Evolutionary conservation across 2,329 filamentous ascomycete genomes (phyloP).

Genomic region (Curvularia spicifera): DNA sequence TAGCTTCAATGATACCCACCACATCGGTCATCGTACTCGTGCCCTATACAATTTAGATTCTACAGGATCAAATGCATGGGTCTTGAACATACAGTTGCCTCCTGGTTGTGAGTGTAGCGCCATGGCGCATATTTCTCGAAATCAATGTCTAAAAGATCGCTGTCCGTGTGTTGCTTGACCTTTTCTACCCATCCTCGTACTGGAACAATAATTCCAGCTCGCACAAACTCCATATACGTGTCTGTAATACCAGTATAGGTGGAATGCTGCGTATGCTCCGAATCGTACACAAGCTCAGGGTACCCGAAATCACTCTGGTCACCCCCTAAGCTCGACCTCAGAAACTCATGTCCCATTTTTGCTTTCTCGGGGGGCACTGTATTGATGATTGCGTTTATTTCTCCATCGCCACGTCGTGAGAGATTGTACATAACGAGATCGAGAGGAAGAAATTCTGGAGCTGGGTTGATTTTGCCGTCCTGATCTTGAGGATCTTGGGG

Average conservation of each 20-base stretch:
- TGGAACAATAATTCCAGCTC: conserved; percentile 60
- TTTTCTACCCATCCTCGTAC: conserved; percentile 46
- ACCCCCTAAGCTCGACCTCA: conserved; percentile 52
- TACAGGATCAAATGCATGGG: neutral
- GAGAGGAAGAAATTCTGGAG: conserved; percentile 70
- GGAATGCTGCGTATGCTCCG: conserved; percentile 57
- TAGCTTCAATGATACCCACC: conserved; percentile 72
- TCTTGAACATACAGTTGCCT: conserved; percentile 13
- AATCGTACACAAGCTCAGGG: conserved; percentile 49
- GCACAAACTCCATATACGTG: conserved; percentile 75
- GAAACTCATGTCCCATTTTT: conserved; percentile 58
- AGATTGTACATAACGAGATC: conserved; percentile 77
- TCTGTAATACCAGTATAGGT: conserved; percentile 74
- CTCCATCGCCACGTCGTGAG: conserved; percentile 62
- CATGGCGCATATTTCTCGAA: conserved; percentile 26
- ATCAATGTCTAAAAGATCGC: conserved; percentile 8
- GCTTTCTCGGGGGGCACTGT: conserved; percentile 67
- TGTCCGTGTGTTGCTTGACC: conserved; percentile 22
- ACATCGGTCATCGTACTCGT: conserved; percentile 19
- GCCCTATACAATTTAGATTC: conserved; percentile 17
- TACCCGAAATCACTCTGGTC: conserved; percentile 53
- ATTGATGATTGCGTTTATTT: conserved; percentile 68
- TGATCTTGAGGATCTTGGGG: conserved; percentile 40
- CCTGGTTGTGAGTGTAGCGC: conserved; percentile 7
- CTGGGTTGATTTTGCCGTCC: conserved; percentile 48